These are phyloP conservation scores for Globisporangium perplexum DNA, from an alignment of 352 stramenopile species.

Conservation along the genomic window DNA sequence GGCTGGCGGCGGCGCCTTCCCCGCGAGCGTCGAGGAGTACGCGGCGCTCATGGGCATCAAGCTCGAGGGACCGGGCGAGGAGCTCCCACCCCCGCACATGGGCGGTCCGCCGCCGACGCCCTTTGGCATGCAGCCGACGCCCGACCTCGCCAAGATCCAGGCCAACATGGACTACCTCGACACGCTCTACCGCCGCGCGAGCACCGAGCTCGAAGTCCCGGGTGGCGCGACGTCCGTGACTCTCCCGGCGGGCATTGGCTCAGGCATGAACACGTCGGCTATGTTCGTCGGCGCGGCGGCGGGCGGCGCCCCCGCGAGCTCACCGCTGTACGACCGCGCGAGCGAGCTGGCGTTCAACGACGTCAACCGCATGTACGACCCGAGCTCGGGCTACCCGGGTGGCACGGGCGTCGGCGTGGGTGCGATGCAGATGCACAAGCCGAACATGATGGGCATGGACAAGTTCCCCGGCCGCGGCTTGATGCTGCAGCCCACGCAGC, in stretches of 20 bases:
- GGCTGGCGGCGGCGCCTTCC: conserved; percentile 17
- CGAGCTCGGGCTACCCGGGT: conserved; percentile 38
- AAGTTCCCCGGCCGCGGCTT: conserved; percentile 13
- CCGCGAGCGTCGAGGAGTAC: conserved; percentile 69
- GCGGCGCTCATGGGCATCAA: conserved; percentile 81
- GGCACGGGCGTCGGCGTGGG: no score
- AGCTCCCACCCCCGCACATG: no score
- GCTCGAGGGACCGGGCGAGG: conserved; percentile 50
- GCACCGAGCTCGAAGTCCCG: conserved; percentile 28
- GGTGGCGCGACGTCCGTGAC: conserved; percentile 45
- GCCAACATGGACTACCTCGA: conserved; percentile 81
- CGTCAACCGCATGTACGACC: conserved; percentile 68
- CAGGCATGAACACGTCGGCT: conserved; percentile 40
- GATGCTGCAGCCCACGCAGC: conserved; percentile 14
- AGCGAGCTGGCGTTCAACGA: conserved; percentile 62
- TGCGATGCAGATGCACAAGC: conserved; percentile 45
- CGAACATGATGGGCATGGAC: conserved; percentile 9
- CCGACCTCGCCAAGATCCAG: conserved; percentile 66
- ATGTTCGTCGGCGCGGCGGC: conserved; percentile 24
- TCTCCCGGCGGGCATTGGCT: conserved; percentile 56
- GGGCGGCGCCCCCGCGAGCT: conserved; percentile 18
- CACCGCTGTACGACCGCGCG: conserved; percentile 41
- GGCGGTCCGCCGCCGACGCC: conserved; percentile 13
- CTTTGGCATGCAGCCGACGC: conserved; percentile 29
- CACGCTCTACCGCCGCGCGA: conserved; percentile 54